phyloP scores from a whole-genome alignment of 108 stramenopile species.

The Ochromonas danica region DNA sequence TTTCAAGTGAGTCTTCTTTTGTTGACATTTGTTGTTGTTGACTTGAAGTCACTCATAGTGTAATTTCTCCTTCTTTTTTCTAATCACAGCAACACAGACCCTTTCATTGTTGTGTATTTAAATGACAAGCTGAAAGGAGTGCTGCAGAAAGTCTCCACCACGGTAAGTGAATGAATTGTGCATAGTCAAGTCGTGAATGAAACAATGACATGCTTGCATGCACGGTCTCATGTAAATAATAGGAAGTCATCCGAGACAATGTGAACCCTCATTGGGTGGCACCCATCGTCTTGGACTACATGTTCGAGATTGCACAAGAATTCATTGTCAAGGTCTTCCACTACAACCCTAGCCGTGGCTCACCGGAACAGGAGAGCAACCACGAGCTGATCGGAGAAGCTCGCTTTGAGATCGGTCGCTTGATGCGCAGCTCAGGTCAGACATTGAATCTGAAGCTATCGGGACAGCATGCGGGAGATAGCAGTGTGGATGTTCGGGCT shows the following conservation, averaged over 20 bases:
- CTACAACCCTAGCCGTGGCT: not conserved
- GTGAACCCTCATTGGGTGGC: not conserved
- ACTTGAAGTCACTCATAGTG: no score
- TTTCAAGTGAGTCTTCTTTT: not conserved
- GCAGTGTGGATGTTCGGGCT: no score
- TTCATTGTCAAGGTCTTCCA: not conserved
- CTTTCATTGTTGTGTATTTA: not conserved
- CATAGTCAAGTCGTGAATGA: no score
- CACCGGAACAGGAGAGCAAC: not conserved
- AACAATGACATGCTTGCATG: no score
- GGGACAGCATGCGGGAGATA: no score
- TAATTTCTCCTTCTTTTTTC: no score
- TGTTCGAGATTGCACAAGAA: constrained; percentile 2
- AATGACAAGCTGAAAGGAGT: no score
- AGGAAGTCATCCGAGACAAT: not conserved
- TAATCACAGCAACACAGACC: not conserved
- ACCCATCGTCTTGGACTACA: not conserved
- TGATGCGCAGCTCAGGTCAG: not conserved
- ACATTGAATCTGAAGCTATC: no score
- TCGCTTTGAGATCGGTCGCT: not conserved
- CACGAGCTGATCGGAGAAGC: not conserved
- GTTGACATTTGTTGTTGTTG: no score
- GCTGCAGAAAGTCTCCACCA: no score
- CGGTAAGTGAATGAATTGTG: no score
- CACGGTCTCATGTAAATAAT: no score